Evolutionary conservation across 1,284 basidiomycete species (phyloP).

Genomic region (Ceratobasidium sp.): DNA sequence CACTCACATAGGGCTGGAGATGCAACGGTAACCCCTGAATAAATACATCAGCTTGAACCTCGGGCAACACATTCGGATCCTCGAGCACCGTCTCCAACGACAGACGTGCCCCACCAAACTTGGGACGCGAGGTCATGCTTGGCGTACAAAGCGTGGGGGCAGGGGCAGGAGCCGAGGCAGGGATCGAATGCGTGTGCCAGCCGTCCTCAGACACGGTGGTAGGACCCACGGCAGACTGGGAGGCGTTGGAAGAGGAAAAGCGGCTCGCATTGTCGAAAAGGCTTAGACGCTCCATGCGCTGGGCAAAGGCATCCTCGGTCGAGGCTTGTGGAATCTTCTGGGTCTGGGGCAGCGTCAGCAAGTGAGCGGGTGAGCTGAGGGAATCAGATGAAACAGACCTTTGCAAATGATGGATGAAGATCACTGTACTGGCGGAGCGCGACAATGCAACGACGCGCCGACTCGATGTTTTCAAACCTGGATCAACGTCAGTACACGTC

Average conservation of each 20-base stretch:
- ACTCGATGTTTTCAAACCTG: conserved; percentile 68
- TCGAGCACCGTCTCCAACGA: conserved; percentile 36
- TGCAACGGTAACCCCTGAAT: conserved; percentile 33
- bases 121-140: neutral
- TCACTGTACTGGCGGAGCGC: conserved; percentile 70
- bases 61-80: conserved; percentile 11
- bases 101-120: conserved; percentile 25
- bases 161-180: neutral
- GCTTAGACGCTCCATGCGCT: conserved; percentile 35
- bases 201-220: neutral
- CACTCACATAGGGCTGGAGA: conserved; percentile 14
- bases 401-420: conserved; percentile 76
- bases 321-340: conserved; percentile 68
- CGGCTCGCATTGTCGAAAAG: conserved; percentile 24
- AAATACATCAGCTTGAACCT: conserved; percentile 35
- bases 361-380: neutral
- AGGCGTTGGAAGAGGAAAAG: neutral
- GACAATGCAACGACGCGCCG: conserved; percentile 73
- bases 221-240: neutral
- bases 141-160: neutral
- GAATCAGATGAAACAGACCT: conserved; percentile 49
- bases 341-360: conserved; percentile 61
- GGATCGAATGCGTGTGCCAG: conserved; percentile 6
- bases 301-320: conserved; percentile 18
- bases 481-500: neutral